Percentiles rank a stretch among this genome's conserved stretches.
Conservation (phyloP, 2,329 filamentous ascomycete genomes). For the Pseudodiploospora longispora region DNA sequence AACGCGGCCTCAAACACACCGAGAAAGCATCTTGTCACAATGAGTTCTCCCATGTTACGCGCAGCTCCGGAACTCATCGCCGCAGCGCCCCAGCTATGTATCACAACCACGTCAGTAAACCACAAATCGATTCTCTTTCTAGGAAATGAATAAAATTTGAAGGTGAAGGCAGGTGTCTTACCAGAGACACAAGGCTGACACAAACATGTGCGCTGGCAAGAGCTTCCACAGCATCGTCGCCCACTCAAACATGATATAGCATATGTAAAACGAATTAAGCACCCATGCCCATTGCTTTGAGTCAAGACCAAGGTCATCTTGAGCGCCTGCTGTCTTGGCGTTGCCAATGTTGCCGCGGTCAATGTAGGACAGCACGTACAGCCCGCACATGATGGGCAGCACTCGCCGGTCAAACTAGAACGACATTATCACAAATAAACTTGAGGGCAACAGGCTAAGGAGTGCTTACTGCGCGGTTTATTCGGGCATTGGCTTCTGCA, state of each 20-base stretch:
- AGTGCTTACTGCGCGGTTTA: too few relatives aligned
- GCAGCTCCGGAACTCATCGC: background rate
- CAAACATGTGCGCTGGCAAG: constrained; percentile 7
- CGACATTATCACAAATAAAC: too few relatives aligned
- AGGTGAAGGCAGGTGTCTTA: constrained; percentile 1
- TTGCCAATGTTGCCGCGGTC: constrained; percentile 6
- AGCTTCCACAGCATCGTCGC: constrained; percentile 9
- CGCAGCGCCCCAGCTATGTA: background rate
- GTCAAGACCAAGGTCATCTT: background rate
- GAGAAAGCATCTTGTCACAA: constrained; percentile 18
- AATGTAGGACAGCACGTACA: constrained; percentile 3
- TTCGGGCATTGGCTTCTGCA: too few relatives aligned
- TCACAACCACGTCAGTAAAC: too few relatives aligned
- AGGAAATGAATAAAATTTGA: background rate
- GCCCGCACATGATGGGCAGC: background rate
- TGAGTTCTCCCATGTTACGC: background rate
- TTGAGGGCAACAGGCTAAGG: too few relatives aligned
- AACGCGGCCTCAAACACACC: constrained; percentile 38
- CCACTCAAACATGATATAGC: constrained; percentile 12
- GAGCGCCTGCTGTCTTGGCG: constrained; percentile 1
- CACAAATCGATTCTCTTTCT: too few relatives aligned
- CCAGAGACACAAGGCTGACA: constrained; percentile 7
- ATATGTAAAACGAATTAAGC: constrained; percentile 10
- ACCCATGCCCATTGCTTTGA: constrained; percentile 9
- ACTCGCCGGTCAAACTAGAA: constrained; percentile 1